Evolutionary conservation across 805 yeast genomes (phyloP).

Genomic region (Metschnikowia borealis): DNA sequence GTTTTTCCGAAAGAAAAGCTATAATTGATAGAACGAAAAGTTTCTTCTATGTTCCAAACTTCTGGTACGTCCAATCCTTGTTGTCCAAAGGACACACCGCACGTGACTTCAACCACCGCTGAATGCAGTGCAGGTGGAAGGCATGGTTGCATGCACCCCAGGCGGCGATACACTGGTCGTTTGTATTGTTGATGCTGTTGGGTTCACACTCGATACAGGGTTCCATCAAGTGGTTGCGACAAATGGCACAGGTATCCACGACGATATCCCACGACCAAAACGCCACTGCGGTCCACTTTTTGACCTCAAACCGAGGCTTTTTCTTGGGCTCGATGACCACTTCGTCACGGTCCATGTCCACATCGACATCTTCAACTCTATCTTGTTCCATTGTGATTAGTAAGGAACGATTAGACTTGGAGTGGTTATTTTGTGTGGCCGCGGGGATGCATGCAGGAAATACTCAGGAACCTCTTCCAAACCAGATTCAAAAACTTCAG

Average conservation of each 20-base stretch:
- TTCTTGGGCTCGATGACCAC: constrained; percentile 25
- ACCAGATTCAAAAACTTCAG: no score
- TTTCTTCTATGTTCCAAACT: constrained; percentile 56
- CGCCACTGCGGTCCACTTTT: constrained; percentile 99
- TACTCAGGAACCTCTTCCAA: no score
- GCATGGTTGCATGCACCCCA: constrained; percentile 98
- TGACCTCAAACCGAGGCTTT: constrained; percentile 81
- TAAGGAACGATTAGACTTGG: not conserved
- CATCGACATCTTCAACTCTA: constrained; percentile 6
- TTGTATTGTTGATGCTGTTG: constrained; percentile 53
- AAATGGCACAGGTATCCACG: constrained; percentile 95
- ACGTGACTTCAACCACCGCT: constrained; percentile 91
- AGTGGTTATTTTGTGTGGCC: not conserved
- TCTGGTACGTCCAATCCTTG: constrained; percentile 73
- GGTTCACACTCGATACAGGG: constrained; percentile 97
- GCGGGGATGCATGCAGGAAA: not conserved
- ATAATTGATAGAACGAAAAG: not conserved
- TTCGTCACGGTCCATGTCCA: constrained; percentile 13
- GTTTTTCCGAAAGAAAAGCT: no score
- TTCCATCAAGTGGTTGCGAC: constrained; percentile 97
- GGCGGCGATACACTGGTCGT: constrained; percentile 84
- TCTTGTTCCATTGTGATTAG: constrained; percentile 3
- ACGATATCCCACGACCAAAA: constrained; percentile 98
- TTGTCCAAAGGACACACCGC: constrained; percentile 96
- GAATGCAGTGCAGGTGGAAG: constrained; percentile 96